Percentiles rank a stretch among this genome's conserved stretches.
phyloP scores from a whole-genome alignment of 2,329 filamentous ascomycete species.

The Blumeriella jaapii region DNA sequence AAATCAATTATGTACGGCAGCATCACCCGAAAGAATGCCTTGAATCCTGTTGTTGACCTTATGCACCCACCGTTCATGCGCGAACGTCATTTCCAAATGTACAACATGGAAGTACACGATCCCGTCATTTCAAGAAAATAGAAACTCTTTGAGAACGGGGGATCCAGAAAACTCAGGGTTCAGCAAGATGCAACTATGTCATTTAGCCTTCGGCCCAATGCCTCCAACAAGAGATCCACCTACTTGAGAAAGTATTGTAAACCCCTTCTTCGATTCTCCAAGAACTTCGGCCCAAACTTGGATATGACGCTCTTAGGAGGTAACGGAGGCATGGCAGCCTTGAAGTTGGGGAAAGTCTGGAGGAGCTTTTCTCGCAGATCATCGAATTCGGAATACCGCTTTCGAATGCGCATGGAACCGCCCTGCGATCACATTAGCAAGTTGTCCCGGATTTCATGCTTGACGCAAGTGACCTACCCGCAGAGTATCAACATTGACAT shows the following conservation, averaged over 20 bases:
- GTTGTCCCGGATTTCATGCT: too few relatives aligned
- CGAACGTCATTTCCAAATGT: constrained; percentile 7
- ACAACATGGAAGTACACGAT: background rate
- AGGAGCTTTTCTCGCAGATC: constrained; percentile 63
- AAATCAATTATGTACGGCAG: too few relatives aligned
- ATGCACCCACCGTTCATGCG: too few relatives aligned
- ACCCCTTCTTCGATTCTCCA: constrained; percentile 72
- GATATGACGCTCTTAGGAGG: constrained; percentile 87
- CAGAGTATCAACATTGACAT: constrained; percentile 76
- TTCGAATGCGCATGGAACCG: constrained; percentile 49
- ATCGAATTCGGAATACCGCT: constrained; percentile 90
- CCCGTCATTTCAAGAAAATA: constrained; percentile 33
- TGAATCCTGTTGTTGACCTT: too few relatives aligned
- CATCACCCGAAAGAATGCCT: too few relatives aligned
- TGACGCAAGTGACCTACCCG: constrained; percentile 43
- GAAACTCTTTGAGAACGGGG: constrained; percentile 82
- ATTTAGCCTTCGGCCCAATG: constrained; percentile 7
- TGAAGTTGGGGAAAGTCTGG: constrained; percentile 72
- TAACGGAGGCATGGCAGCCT: constrained; percentile 74
- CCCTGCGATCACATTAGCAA: too few relatives aligned
- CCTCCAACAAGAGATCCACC: constrained; percentile 26
- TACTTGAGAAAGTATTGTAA: constrained; percentile 92
- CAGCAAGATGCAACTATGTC: constrained; percentile 66
- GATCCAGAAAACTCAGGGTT: constrained; percentile 91
- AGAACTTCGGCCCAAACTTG: constrained; percentile 72